These are phyloP conservation scores for Anisogramma anomala DNA, from an alignment of 2,329 filamentous ascomycete genomes.

Conservation along the genomic window DNA sequence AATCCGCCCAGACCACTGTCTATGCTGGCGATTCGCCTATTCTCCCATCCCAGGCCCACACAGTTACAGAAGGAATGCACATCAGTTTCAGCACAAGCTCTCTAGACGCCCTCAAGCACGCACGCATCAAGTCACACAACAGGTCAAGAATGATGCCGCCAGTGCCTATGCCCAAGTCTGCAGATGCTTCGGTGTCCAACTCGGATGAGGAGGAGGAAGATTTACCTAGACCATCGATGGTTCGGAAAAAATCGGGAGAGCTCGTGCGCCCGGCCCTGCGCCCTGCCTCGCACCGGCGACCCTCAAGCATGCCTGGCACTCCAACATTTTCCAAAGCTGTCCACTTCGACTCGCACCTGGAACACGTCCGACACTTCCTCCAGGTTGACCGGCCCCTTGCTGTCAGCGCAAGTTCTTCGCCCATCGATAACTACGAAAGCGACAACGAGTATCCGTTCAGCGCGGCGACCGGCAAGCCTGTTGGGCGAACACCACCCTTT, in stretches of 20 bases:
- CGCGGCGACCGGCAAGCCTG: slow-evolving; percentile 35
- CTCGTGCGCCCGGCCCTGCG: slow-evolving; percentile 86
- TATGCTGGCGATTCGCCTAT: slow-evolving; percentile 27
- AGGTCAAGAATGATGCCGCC: slow-evolving; percentile 46
- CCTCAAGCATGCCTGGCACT: slow-evolving; percentile 94
- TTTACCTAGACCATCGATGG: slow-evolving; percentile 61
- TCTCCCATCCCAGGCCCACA: slow-evolving; percentile 25
- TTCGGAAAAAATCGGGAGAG: slow-evolving; percentile 97
- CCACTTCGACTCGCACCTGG: slow-evolving; percentile 95
- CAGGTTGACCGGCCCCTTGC: slow-evolving; percentile 91
- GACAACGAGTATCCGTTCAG: slow-evolving; percentile 84
- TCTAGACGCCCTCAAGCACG: slow-evolving; percentile 30
- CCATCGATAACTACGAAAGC: slow-evolving; percentile 75
- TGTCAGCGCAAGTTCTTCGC: slow-evolving; percentile 87
- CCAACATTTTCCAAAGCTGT: slow-evolving; percentile 93
- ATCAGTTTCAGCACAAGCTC: slow-evolving; percentile 37
- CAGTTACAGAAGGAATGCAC: slow-evolving; percentile 28
- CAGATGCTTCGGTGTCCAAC: slow-evolving; percentile 36
- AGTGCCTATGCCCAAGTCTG: slow-evolving; percentile 33
- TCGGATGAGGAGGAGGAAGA: slow-evolving; percentile 54
- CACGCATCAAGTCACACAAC: slow-evolving; percentile 36
- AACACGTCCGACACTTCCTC: slow-evolving; percentile 91
- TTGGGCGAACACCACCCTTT: slow-evolving; percentile 38
- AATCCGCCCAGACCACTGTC: not conserved
- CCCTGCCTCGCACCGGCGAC: slow-evolving; percentile 64